phyloP scores from a whole-genome alignment of 2,329 filamentous ascomycete genomes.

The Talaromyces sp. region DNA sequence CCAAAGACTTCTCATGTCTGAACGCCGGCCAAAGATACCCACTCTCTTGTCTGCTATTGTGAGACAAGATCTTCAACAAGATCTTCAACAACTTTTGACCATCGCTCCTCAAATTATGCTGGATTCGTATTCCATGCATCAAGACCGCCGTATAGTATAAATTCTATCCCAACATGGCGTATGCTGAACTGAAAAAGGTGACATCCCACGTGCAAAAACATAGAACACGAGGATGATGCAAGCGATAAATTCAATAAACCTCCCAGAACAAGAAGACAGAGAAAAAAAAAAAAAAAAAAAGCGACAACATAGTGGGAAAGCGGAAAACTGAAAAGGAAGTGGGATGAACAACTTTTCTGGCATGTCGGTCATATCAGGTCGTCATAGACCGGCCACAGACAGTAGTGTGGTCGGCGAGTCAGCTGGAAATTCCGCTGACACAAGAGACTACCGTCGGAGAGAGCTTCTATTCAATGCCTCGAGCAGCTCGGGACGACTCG shows the following conservation, averaged over 20 bases:
- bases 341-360: constrained; percentile 10
- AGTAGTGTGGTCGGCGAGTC: constrained; percentile 10
- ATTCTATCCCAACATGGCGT: constrained; percentile 4
- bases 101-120: neutral
- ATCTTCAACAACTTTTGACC: neutral
- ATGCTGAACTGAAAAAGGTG: neutral
- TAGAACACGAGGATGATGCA: neutral
- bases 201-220: neutral
- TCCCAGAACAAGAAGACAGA: neutral
- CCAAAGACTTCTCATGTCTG: neutral
- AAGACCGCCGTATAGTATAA: constrained; percentile 5
- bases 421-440: neutral
- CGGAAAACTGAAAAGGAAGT: constrained; percentile 1
- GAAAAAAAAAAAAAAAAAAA: neutral
- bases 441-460: constrained; percentile 47
- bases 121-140: neutral
- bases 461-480: constrained; percentile 81
- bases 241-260: neutral
- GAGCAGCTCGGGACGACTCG: constrained; percentile 75
- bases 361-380: constrained; percentile 14
- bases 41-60: neutral
- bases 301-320: neutral
- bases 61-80: neutral
- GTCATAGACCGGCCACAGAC: constrained; percentile 10
- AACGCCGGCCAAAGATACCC: neutral